Evolutionary conservation across 371 early-diverging fungal species (phyloP), one percentile per base, ranked within the genome.

Genomic region (Mortierella sp.): DNA sequence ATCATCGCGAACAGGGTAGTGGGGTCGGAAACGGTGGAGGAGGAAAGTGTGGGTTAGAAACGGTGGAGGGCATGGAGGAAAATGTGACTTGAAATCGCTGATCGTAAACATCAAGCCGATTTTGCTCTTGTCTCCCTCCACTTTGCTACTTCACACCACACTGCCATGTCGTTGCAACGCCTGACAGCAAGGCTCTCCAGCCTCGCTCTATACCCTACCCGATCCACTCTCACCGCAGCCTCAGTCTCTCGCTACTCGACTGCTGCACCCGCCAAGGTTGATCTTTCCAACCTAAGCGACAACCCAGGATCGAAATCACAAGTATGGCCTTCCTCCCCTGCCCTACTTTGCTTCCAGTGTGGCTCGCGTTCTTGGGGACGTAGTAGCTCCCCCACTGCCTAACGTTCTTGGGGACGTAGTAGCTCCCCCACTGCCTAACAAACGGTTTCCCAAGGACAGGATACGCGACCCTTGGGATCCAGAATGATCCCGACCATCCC

Each of bases 271-370:
- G 41, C 65, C 24, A 62, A 34, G 49, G 30, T 74, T 69, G 76
- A 74, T 69, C 76, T 74, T 51, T 74, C 76, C 41, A 74, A 74
- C 62, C 45, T 74, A 50, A 60, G 48, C 54, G 76, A 74, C 69
- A 74, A 68, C 61, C 76, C 76, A 26, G 76, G 76, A 65, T 74
- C 76, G 62, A 74, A 68, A 74, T 69, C 69, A 57, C 69, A 74
- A 69, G 76, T 74, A 72, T 31, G 43, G 12, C n/a, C 8, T 19
- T 34, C n/a, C n/a, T n/a, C n/a, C n/a, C n/a, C n/a, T n/a, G n/a
- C n/a, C n/a, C n/a, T n/a, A n/a, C n/a, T n/a, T n/a, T n/a, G n/a
- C n/a, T n/a, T n/a, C n/a, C n/a, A n/a, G n/a, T n/a, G n/a, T n/a
- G n/a, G n/a, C n/a, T n/a, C n/a, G n/a, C n/a, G n/a, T n/a, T n/a